phyloP scores from a whole-genome alignment of 768 basidiomycete genomes.

The Psilocybe cyanescens region DNA sequence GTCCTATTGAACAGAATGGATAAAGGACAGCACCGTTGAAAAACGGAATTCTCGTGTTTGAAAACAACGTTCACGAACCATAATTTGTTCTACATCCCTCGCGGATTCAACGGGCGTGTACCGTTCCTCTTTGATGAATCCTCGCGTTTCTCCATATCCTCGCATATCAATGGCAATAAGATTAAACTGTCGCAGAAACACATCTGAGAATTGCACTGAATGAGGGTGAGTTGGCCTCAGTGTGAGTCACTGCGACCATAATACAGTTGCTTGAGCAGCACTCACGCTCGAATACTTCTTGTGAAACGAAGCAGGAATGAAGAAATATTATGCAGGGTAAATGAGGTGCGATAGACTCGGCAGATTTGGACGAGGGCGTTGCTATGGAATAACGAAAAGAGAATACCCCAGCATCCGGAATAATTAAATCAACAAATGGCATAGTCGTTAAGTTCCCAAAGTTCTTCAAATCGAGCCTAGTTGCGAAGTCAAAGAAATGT shows the following conservation, averaged over 20 bases:
- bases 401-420: conserved; percentile 28
- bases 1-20: conserved; percentile 22
- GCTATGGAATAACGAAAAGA: conserved; percentile 39
- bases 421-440: conserved; percentile 34
- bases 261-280: neutral
- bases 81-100: conserved; percentile 33
- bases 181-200: conserved; percentile 39
- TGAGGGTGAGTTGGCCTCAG: neutral
- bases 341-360: conserved; percentile 33
- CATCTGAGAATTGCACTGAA: conserved; percentile 40
- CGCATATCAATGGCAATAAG: conserved; percentile 39
- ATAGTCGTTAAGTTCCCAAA: conserved; percentile 18
- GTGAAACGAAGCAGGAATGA: conserved; percentile 36
- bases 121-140: conserved; percentile 22
- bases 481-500: no score
- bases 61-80: conserved; percentile 26
- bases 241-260: neutral
- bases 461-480: no score
- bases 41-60: no score
- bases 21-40: neutral
- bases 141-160: conserved; percentile 34
- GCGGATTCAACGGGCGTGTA: conserved; percentile 35
- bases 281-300: conserved; percentile 40
- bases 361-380: conserved; percentile 35
- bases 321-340: conserved; percentile 41